These are phyloP conservation scores for Polychaeton citri DNA, from an alignment of 2,329 filamentous ascomycete genomes.

Conservation along the genomic window DNA sequence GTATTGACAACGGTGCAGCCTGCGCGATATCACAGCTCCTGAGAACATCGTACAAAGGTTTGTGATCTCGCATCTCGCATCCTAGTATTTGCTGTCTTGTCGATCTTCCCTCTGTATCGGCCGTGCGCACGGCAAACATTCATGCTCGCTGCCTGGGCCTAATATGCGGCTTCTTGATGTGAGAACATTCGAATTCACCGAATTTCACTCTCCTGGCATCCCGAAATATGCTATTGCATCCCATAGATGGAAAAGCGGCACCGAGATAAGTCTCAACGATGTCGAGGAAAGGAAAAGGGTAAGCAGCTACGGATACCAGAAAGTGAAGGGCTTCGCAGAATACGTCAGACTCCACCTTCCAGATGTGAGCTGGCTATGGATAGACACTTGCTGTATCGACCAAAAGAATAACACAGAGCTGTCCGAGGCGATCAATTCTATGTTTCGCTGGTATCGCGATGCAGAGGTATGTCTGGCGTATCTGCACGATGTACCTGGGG, in stretches of 20 bases:
- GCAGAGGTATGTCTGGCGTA: constrained; percentile 9
- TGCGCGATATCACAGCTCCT: too few relatives aligned
- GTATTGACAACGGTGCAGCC: too few relatives aligned
- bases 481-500: constrained; percentile 5
- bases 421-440: constrained; percentile 9
- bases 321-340: constrained; percentile 3
- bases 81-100: too few relatives aligned
- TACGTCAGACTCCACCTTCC: constrained; percentile 2
- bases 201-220: constrained; percentile 2
- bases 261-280: constrained; percentile 3
- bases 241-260: constrained; percentile 4
- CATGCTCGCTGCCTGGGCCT: too few relatives aligned
- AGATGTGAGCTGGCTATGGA: constrained; percentile 3
- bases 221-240: constrained; percentile 6
- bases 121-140: too few relatives aligned
- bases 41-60: too few relatives aligned
- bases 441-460: constrained; percentile 12
- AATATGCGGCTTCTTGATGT: constrained; percentile 6
- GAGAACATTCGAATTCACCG: constrained; percentile 2
- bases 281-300: constrained; percentile 2
- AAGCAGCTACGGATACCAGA: constrained; percentile 3
- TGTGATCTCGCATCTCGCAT: too few relatives aligned
- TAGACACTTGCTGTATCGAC: constrained; percentile 15
- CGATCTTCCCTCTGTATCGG: too few relatives aligned
- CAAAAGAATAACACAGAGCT: constrained; percentile 9